Evolutionary conservation across 768 basidiomycete genomes (phyloP), one percentile per base, ranked within the genome.

Genomic region (Phlebiopsis flavidoalba): DNA sequence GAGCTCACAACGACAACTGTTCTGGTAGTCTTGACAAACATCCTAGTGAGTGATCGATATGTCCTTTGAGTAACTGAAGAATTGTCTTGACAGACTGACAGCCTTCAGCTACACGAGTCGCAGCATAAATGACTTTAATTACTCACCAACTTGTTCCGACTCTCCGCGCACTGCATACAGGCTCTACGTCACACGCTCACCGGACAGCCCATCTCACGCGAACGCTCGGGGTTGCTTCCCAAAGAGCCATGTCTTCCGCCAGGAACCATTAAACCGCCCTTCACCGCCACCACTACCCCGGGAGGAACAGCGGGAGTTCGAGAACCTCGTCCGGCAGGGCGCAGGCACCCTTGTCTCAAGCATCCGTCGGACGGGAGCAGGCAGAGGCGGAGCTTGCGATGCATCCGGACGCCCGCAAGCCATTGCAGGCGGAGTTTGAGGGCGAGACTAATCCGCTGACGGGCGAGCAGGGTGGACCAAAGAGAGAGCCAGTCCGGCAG

Each of bases 391-490:
- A 78, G 31, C 75, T 80, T 19, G 75, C 82, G 1, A 67, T 83
- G 48, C 91, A 93, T 67, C 89, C 90, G 1, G 90, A 94, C 68
- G 83, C 88, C 0, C 83, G 80, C 22, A 71, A 72, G 15, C 83
- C 85, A 0, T 60, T 87, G 22, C 74, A 77, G 19, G 78, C 86
- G 10, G 87, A 90, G 65, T 95, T 94, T 66, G 84, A 89, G 60
- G 94, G 93, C 19, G 86, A 93, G 48, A 72, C 78, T 40, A 94
- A 96, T 66, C 94, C 93, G 0, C 65, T 65, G 1, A 96, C 94
- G 2, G 94, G 94, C 12, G 94, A 96, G 72, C 75, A 81, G 51
- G 92, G 91, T 0, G 94, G 94, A 0, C 94, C 94, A 21, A 95
- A 95, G 77, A 80, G 77, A 33, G 94, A 96, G 70, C 94, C 94